Base-by-base conservation (phyloP, 2,329 filamentous ascomycete genomes). In the Botrytis sinoallii region DNA sequence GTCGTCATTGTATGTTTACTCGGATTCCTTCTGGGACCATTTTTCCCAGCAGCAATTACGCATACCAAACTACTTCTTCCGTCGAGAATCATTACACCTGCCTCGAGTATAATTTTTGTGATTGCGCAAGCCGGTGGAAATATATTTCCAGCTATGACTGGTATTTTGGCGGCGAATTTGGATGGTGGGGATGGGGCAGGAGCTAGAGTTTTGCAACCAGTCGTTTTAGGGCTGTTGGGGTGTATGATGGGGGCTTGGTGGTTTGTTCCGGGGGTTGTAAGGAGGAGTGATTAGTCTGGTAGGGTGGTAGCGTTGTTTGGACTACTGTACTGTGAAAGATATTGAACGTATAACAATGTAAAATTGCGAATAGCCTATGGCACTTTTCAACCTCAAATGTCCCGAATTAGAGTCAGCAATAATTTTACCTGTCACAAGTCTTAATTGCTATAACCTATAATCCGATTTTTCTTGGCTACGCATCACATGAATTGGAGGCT, bases 1-100 rank as follows among this genome's bases (percentile, higher is more conserved):
- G 86, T 57, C n/a, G n/a, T 57, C 52, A 57, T 57, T n/a, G 52
- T 57, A 32, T 57, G 52, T 29, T 29, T 57, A 18, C 52, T 57
- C 12, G 52, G 52, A 18, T 57, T 57, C 6, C n/a, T 57, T 29
- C 52, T 57, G 29, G 52, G 52, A 3, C 52, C 52, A 32, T 32
- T 57, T 57, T 57, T 57, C n/a, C 52, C 52, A 18, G 52, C 52
- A 29, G 52, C 52, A 57, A 57, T 57, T 57, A 57, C 52, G n/a
- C 52, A 57, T 18, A 29, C 52, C 14, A 57, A 57, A 7, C 14
- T 18, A 57, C 52, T 57, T 18, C 52, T 57, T 29, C 52, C 52
- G 7, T 57, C 52, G 16, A 57, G 52, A 57, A 57, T 32, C n/a
- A 29, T 57, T 29, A 57, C 52, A 29, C n/a, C 52, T 29, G 52